Base-by-base conservation (phyloP, 371 early-diverging fungal species). In the Zychaea mexicana region DNA sequence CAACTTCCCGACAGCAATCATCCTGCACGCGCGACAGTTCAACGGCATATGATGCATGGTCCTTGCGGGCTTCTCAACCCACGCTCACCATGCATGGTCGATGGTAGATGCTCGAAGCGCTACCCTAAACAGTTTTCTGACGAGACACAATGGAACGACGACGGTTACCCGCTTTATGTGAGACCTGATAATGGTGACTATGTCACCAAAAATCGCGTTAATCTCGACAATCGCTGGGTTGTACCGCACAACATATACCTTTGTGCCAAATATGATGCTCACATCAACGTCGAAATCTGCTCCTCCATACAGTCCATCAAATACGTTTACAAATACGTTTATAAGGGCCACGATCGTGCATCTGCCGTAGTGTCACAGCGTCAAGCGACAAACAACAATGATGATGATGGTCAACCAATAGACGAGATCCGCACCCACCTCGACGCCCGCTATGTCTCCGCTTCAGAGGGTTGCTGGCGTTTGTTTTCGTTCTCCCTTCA, bases 241-340 rank as follows among this genome's bases (percentile, higher is more conserved):
- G 69, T 77, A 4, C 77, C 75, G 1, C 57, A 82, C 32, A 82
- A 71, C 42, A 70, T 45, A 0, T 82, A 60, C 24, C 64, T 78
- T 2, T 28, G 19, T n/a, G 71, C 72, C 0, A 82, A 77, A 61
- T 78, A 75, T 64, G 64, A 74, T 39, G 72, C 74, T 0, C 72
- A 78, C 54, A 75, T 78, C 27, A 75, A 82, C 54, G 73, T 82
- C 1, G 76, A 82, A 55, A 60, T 71, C 1, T 78, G 77, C 0
- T 15, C 60, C 19, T 21, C 22, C 26, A 60, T 74, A 17, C 15
- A 36, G 1, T 56, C 72, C 1, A 60, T 78, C 9, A 81, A 76
- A 52, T 81, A 81, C 49, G 31, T 77, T 7, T 76, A 65, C 65
- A 81, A 75, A 45, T 81, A 77, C 49, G 65, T 76, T 7, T 70